phyloP scores from a whole-genome alignment of 1,139 yeast species.

The Zygoascus hellenicus region DNA sequence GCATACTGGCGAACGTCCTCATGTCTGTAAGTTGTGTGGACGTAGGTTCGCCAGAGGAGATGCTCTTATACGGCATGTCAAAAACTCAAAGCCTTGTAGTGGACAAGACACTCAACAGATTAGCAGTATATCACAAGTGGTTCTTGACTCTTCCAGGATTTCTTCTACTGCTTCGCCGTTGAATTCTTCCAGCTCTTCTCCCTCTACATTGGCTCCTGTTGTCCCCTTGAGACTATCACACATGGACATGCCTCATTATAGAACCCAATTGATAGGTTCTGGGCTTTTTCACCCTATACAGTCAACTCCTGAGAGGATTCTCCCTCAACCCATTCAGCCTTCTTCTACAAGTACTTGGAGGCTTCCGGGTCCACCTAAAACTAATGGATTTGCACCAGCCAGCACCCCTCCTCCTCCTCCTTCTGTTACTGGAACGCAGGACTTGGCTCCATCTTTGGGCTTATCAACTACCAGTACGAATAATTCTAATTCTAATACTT shows the following conservation, averaged over 20 bases:
- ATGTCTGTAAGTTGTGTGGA: conserved; percentile 54
- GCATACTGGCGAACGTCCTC: conserved; percentile 75
- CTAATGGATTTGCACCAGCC: conserved; percentile 5
- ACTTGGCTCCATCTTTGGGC: not conserved
- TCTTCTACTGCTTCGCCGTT: not conserved
- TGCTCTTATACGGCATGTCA: conserved; percentile 62
- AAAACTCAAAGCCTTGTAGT: conserved; percentile 34
- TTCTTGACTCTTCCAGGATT: not conserved
- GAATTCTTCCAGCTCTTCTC: conserved; percentile 1
- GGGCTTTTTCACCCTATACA: not conserved
- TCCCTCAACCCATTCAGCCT: conserved; percentile 6
- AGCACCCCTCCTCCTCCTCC: conserved; percentile 3
- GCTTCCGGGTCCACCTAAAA: not conserved
- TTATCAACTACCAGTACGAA: conserved; percentile 6
- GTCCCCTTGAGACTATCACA: conserved; percentile 4
- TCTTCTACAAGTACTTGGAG: not conserved
- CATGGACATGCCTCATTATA: conserved; percentile 6
- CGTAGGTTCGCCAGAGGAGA: conserved; percentile 71
- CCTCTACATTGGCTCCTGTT: not conserved
- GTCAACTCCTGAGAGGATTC: conserved; percentile 2
- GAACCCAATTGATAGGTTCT: conserved; percentile 1
- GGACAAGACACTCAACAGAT: conserved; percentile 12
- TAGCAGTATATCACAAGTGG: too few relatives aligned
- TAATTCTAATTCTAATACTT: not conserved
- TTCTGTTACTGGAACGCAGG: not conserved